A percentile compares a stretch with the other conserved stretches of the same genome.
phyloP scores from a whole-genome alignment of 352 stramenopile genomes.

The Phytophthora capsici region DNA sequence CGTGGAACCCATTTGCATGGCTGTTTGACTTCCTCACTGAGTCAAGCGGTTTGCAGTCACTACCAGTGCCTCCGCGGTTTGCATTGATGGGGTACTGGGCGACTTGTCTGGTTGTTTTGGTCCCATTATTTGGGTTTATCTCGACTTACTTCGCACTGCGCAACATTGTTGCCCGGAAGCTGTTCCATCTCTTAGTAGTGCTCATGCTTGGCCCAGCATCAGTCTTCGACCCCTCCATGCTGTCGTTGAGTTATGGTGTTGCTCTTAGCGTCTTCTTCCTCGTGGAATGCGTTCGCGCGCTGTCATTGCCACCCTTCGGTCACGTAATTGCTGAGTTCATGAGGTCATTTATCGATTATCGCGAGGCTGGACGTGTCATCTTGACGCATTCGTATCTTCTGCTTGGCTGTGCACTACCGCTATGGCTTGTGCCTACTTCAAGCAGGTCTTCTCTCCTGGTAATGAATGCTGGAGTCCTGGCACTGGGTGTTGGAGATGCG shows the following conservation, averaged over 20 bases:
- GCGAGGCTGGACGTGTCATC: constrained; percentile 70
- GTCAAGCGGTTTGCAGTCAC: constrained; percentile 8
- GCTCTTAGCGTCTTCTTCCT: constrained; percentile 76
- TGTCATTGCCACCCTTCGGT: constrained; percentile 68
- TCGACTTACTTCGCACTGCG: constrained; percentile 45
- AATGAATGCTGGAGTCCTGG: constrained; percentile 73
- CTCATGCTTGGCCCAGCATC: constrained; percentile 80
- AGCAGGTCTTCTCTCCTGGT: constrained; percentile 30
- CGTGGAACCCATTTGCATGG: constrained; percentile 66
- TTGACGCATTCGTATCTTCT: constrained; percentile 84
- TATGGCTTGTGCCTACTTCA: constrained; percentile 59
- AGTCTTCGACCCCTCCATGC: constrained; percentile 57
- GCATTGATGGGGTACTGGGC: constrained; percentile 67
- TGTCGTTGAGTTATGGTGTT: constrained; percentile 81
- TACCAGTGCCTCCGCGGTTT: constrained; percentile 30
- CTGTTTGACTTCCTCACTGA: constrained; percentile 58
- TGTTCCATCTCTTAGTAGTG: constrained; percentile 84
- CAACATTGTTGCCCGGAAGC: constrained; percentile 80
- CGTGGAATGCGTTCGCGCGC: constrained; percentile 67
- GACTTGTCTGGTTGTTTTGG: constrained; percentile 51
- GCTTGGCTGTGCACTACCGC: constrained; percentile 72
- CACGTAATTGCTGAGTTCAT: constrained; percentile 64
- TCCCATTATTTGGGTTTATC: constrained; percentile 62
- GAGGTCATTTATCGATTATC: constrained; percentile 76
- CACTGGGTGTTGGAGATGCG: constrained; percentile 75